phyloP scores from a whole-genome alignment of 2,329 filamentous ascomycete genomes.

The Fusarium liriodendri region DNA sequence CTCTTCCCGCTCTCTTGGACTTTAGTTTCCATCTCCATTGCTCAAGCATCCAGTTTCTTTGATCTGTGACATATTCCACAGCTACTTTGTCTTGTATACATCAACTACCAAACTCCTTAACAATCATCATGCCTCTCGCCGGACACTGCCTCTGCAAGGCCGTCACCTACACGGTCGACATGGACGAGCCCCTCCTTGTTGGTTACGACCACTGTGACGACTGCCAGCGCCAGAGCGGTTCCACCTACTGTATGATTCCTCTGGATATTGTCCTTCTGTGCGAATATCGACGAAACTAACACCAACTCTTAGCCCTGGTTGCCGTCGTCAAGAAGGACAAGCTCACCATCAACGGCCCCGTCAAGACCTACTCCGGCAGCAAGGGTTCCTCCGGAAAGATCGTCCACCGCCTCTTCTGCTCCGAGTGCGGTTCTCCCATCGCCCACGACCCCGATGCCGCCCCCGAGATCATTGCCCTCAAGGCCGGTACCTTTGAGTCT shows the following conservation, averaged over 20 bases:
- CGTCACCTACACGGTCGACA: constrained; percentile 73
- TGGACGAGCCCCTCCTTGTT: constrained; percentile 63
- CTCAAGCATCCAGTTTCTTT: constrained; percentile 2
- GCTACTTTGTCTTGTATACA: constrained; percentile 1
- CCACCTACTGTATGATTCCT: constrained; percentile 70
- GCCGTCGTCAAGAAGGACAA: constrained; percentile 74
- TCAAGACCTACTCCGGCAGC: constrained; percentile 70
- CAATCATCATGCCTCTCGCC: constrained; percentile 69
- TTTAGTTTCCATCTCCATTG: background rate
- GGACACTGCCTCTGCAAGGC: constrained; percentile 79
- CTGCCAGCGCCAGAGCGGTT: constrained; percentile 77
- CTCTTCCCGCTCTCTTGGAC: background rate
- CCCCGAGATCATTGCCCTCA: constrained; percentile 76
- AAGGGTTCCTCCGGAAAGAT: constrained; percentile 69
- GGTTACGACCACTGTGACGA: constrained; percentile 80
- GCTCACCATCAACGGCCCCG: constrained; percentile 70
- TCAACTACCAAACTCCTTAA: background rate
- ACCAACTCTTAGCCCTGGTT: constrained; percentile 65
- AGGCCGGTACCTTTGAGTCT: constrained; percentile 71
- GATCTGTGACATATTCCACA: constrained; percentile 6
- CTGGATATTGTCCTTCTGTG: background rate
- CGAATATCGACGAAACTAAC: constrained; percentile 10
- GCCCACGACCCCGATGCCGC: constrained; percentile 78
- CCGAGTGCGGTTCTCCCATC: constrained; percentile 76
- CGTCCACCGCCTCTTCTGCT: constrained; percentile 77